These are phyloP conservation scores for Fagus sylvatica DNA, from an alignment of 306 rosid species.

Conservation along the genomic window DNA sequence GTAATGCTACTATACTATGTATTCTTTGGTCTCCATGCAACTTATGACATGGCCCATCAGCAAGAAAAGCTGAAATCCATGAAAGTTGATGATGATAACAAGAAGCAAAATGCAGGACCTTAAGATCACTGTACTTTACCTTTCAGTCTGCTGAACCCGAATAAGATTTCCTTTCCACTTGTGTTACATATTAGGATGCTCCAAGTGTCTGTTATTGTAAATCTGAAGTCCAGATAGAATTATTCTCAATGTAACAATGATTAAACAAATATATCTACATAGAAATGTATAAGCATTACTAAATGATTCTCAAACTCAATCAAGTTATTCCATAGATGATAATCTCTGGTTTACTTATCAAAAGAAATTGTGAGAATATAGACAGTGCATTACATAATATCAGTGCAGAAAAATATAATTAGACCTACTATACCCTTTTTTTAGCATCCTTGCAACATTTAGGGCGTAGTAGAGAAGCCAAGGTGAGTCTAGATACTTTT, in stretches of 20 bases:
- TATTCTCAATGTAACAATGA: not conserved
- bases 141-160: not conserved
- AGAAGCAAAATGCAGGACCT: conserved; percentile 37
- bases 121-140: conserved; percentile 22
- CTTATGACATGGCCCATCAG: conserved; percentile 75
- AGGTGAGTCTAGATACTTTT: not conserved
- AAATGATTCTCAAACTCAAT: not conserved
- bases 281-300: not conserved
- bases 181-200: not conserved
- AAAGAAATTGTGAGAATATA: not conserved
- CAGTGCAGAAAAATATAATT: not conserved
- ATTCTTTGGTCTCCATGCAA: conserved; percentile 78
- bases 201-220: not conserved
- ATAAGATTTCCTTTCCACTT: not conserved
- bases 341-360: not conserved
- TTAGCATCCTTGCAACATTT: not conserved
- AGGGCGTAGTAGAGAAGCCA: not conserved
- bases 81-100: conserved; percentile 27
- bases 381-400: not conserved
- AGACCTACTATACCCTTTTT: not conserved
- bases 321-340: not conserved
- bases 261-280: not conserved
- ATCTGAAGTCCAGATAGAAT: not conserved
- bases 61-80: conserved; percentile 29
- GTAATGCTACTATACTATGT: conserved; percentile 63